A percentile compares a stretch with the other conserved stretches of the same genome.
Evolutionary conservation across 768 basidiomycete species (phyloP).

Genomic region (Rickenella mellea): DNA sequence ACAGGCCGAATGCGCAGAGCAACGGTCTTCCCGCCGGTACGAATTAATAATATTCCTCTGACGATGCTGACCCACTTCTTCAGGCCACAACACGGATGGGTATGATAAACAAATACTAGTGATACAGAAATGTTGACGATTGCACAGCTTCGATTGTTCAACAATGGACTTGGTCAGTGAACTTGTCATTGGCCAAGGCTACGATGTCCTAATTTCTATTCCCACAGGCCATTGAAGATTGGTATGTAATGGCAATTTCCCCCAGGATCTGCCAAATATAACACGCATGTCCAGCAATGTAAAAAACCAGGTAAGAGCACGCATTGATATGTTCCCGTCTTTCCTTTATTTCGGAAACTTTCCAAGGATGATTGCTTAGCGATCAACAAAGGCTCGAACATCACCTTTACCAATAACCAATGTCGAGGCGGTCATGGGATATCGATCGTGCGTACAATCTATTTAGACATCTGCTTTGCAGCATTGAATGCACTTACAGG

Average conservation of each 20-base stretch:
- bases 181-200: neutral
- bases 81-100: constrained; percentile 10
- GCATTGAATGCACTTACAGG: too few relatives aligned
- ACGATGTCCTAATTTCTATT: neutral
- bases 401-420: constrained; percentile 34
- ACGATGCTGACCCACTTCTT: neutral
- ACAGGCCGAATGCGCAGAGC: constrained; percentile 42
- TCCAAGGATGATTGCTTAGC: constrained; percentile 58
- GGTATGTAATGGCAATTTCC: neutral
- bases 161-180: constrained; percentile 7
- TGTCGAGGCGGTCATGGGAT: constrained; percentile 59
- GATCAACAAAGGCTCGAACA: constrained; percentile 26
- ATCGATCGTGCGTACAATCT: constrained; percentile 29
- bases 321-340: neutral
- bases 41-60: neutral
- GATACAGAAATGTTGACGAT: too few relatives aligned
- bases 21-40: constrained; percentile 37
- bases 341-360: neutral
- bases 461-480: neutral
- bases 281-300: neutral
- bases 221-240: neutral
- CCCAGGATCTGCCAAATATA: neutral
- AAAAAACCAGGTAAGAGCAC: constrained; percentile 9
- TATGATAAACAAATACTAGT: too few relatives aligned
- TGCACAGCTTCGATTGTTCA: too few relatives aligned